These are phyloP conservation scores for Pezicula carpinea DNA, from an alignment of 2,329 filamentous ascomycete species.

Conservation along the genomic window DNA sequence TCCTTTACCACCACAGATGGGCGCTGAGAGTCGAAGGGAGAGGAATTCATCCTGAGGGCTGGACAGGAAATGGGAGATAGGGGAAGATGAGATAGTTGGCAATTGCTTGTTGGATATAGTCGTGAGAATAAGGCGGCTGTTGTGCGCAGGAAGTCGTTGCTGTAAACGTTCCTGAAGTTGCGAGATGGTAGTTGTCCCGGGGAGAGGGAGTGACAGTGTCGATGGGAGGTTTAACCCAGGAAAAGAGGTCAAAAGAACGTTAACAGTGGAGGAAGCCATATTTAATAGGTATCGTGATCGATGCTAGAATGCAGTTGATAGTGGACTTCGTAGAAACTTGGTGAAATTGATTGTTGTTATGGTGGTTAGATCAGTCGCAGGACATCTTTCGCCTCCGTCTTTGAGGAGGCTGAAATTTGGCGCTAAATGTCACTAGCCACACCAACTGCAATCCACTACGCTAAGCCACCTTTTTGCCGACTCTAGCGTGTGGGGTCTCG, in stretches of 20 bases:
- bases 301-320: background rate
- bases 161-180: constrained; percentile 62
- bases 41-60: constrained; percentile 62
- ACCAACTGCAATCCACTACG: no score
- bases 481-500: no score
- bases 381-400: no score
- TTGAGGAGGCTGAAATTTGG: no score
- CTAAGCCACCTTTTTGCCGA: no score
- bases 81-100: constrained; percentile 42
- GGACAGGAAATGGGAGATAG: constrained; percentile 59
- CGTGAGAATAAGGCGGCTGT: constrained; percentile 68
- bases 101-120: constrained; percentile 76
- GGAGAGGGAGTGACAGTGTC: constrained; percentile 75
- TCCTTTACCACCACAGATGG: constrained; percentile 88
- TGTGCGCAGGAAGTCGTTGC: constrained; percentile 53
- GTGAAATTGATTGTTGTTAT: background rate
- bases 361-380: no score
- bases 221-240: constrained; percentile 75
- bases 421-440: no score
- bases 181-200: constrained; percentile 57
- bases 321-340: background rate
- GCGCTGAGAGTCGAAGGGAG: constrained; percentile 73
- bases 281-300: constrained; percentile 2
- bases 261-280: constrained; percentile 60
- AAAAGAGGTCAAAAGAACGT: constrained; percentile 82